Evolutionary conservation across 1,284 basidiomycete species (phyloP).

Genomic region (Xerocomus nothofagi): DNA sequence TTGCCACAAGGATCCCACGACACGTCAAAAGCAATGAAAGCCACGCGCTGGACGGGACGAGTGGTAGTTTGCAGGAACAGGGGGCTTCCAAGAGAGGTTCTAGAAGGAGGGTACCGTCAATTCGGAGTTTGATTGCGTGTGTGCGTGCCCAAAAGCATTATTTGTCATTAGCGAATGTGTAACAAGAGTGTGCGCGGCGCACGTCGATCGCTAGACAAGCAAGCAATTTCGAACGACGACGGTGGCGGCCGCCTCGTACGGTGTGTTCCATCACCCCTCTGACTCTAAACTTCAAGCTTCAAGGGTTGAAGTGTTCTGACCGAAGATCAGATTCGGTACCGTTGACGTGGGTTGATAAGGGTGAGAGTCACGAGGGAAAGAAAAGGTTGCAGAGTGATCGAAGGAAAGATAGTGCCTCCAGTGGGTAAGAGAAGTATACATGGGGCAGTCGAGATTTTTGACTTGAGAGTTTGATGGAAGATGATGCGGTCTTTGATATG

Average conservation of each 20-base stretch:
- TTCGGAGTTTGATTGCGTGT: too few relatives aligned
- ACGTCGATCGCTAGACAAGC: background rate
- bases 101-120: too few relatives aligned
- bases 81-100: too few relatives aligned
- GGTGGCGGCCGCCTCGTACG: background rate
- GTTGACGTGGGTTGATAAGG: background rate
- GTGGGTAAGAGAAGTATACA: background rate
- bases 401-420: background rate
- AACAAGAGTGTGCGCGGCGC: background rate
- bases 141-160: too few relatives aligned
- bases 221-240: background rate
- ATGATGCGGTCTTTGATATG: background rate
- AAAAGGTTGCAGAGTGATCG: background rate
- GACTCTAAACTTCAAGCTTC: too few relatives aligned
- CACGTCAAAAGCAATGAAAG: too few relatives aligned
- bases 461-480: background rate
- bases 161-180: too few relatives aligned
- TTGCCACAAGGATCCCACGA: too few relatives aligned
- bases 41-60: too few relatives aligned
- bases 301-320: background rate
- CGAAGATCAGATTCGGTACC: too few relatives aligned
- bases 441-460: background rate
- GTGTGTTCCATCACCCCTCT: background rate
- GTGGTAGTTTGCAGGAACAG: too few relatives aligned
- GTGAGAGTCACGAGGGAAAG: background rate